Conservation (phyloP, 140 eudicot genomes). For the Flaveria floridana region DNA sequence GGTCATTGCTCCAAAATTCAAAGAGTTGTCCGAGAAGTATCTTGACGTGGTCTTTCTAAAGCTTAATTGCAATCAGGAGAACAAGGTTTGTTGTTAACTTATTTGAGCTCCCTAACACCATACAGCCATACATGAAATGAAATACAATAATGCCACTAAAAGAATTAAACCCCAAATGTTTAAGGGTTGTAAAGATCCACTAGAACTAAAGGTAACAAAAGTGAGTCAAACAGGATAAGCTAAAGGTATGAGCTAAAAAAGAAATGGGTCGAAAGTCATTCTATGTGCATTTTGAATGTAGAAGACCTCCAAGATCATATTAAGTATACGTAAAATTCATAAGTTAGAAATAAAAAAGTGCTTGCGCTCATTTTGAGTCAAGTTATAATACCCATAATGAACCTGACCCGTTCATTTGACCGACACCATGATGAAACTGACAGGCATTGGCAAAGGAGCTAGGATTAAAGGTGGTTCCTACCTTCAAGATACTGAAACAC, state of each 20-base stretch:
- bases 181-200: neutral
- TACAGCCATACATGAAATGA: no score
- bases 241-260: neutral
- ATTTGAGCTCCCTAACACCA: neutral
- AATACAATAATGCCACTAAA: no score
- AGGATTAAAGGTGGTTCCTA: constrained; percentile 78
- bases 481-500: constrained; percentile 81
- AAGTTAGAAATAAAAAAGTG: neutral
- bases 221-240: neutral
- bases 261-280: neutral
- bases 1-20: constrained; percentile 70
- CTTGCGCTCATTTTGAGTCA: neutral
- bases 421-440: constrained; percentile 18
- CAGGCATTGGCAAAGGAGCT: constrained; percentile 90
- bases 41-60: constrained; percentile 65
- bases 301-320: neutral
- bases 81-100: constrained; percentile 47
- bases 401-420: neutral
- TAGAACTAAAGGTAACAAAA: neutral
- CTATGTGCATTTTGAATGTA: neutral
- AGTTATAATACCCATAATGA: neutral
- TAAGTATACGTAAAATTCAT: neutral
- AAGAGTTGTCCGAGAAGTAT: constrained; percentile 60
- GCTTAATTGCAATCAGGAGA: constrained; percentile 80
- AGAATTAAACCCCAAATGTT: neutral